Evolutionary conservation across 208 protist species (phyloP).

Genomic region (Naegleria fowleri): DNA sequence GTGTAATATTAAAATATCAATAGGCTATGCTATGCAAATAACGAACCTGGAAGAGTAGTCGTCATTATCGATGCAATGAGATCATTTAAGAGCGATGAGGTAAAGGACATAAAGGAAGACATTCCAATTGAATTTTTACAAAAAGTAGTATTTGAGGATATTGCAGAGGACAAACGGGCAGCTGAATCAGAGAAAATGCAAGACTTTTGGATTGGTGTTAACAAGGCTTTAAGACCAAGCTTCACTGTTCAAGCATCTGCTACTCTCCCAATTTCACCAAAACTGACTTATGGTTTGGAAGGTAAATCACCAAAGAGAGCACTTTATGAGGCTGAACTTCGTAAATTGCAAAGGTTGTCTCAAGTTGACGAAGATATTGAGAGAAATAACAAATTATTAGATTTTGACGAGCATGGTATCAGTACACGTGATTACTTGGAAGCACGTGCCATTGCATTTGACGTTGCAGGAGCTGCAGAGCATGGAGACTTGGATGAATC

Average conservation of each 20-base stretch:
- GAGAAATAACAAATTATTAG: neutral
- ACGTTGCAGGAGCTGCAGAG: neutral
- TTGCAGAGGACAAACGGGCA: neutral
- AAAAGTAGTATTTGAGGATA: neutral
- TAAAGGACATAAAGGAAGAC: neutral
- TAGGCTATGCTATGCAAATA: neutral
- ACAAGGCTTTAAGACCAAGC: neutral
- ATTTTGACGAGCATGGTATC: neutral
- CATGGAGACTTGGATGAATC: neutral
- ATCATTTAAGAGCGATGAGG: neutral
- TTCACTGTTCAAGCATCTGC: neutral
- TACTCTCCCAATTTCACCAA: neutral
- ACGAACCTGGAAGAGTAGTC: neutral
- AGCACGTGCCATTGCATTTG: neutral
- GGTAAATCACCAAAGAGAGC: neutral
- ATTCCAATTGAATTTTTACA: neutral
- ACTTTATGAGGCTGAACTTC: neutral
- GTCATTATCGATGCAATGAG: neutral
- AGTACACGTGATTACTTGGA: neutral
- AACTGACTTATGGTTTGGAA: neutral
- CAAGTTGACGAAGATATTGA: neutral
- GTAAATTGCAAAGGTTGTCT: neutral
- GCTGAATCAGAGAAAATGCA: neutral
- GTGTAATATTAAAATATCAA: neutral
- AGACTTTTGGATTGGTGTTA: slow-evolving; percentile 2